A percentile compares a stretch with the other conserved stretches of the same genome.
These are phyloP conservation scores for Aspergillus hancockii DNA, from an alignment of 495 filamentous ascomycete species.

Conservation along the genomic window DNA sequence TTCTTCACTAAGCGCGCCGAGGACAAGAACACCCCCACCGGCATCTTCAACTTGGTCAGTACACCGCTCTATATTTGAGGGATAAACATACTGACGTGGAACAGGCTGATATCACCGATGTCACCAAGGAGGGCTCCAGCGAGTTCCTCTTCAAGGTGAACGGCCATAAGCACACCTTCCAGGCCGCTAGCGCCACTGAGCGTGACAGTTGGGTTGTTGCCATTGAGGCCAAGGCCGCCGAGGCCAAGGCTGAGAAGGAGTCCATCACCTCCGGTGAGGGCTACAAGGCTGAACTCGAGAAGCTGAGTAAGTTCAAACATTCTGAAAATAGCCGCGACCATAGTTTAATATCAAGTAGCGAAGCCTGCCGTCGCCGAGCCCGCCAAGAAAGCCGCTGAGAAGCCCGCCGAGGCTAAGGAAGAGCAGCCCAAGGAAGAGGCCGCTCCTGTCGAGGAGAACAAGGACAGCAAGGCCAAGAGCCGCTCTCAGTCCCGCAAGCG, in stretches of 20 bases:
- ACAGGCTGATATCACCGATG: conserved; percentile 80
- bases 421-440: conserved; percentile 29
- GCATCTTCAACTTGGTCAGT: conserved; percentile 83
- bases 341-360: conserved; percentile 27
- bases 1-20: conserved; percentile 86
- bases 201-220: conserved; percentile 88
- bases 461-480: conserved; percentile 55
- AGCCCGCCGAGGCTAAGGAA: conserved; percentile 50
- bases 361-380: conserved; percentile 53
- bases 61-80: background rate
- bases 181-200: conserved; percentile 69
- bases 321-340: background rate
- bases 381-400: conserved; percentile 48
- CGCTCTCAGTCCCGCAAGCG: conserved; percentile 90
- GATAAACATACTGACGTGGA: conserved; percentile 16
- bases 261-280: conserved; percentile 68
- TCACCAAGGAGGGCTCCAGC: conserved; percentile 67
- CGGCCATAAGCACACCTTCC: conserved; percentile 88
- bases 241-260: conserved; percentile 74
- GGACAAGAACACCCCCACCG: conserved; percentile 76
- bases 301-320: conserved; percentile 50
- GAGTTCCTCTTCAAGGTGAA: conserved; percentile 84
- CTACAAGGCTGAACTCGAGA: conserved; percentile 77
- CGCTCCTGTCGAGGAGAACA: conserved; percentile 44
- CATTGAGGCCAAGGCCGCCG: conserved; percentile 71